Evolutionary conservation across 169 alveolate species (phyloP).

Genomic region (Eimeria necatrix): DNA sequence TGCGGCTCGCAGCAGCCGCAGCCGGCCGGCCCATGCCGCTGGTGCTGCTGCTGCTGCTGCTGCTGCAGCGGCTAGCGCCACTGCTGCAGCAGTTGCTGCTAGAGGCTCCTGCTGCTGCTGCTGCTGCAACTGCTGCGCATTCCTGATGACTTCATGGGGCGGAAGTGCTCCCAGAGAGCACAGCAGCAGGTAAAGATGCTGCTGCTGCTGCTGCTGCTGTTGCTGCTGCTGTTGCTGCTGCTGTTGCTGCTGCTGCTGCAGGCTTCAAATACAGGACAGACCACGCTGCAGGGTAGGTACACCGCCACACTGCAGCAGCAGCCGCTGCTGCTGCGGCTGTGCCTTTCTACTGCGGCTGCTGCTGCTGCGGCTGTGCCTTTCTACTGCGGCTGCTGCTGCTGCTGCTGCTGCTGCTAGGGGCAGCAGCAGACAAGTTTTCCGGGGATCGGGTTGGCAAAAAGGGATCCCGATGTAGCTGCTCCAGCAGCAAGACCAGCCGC

Average conservation of each 20-base stretch:
- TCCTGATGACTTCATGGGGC: background rate
- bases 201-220: no score
- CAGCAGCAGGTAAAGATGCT: no score
- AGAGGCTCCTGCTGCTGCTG: no score
- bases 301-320: background rate
- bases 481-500: background rate
- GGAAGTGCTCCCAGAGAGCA: background rate
- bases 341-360: background rate
- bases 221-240: background rate
- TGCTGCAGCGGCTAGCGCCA: background rate
- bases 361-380: background rate
- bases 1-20: slow-evolving; percentile 1
- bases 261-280: background rate
- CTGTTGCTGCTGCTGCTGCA: background rate
- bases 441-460: no score
- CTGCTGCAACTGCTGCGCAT: background rate
- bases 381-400: background rate
- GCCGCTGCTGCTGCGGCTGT: background rate
- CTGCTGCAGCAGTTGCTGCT: background rate
- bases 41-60: background rate
- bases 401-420: no score
- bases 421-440: no score
- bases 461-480: no score
- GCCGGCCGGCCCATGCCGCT: background rate
- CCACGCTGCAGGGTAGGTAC: no score